Conservation (phyloP, 2,329 filamentous ascomycete species). For the Aspergillus transmontanensis region DNA sequence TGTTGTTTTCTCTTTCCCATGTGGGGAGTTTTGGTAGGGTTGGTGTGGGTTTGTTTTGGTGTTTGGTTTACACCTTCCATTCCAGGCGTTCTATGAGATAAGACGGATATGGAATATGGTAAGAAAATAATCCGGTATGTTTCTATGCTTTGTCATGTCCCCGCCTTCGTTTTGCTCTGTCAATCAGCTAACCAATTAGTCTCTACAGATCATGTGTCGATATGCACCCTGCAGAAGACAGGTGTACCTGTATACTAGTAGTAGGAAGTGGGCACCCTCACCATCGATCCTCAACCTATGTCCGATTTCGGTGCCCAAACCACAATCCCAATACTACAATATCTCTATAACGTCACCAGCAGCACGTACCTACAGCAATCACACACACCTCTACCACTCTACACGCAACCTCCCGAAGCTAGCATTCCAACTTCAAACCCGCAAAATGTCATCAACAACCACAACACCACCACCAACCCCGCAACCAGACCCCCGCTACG, state of each 20-base stretch:
- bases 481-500: conserved; percentile 28
- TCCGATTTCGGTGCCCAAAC: neutral
- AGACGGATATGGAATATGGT: neutral
- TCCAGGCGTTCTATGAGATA: neutral
- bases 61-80: neutral
- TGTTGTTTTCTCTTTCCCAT: neutral
- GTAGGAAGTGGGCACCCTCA: neutral
- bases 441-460: neutral
- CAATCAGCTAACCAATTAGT: neutral
- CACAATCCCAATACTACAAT: neutral
- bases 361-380: neutral
- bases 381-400: neutral
- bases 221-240: neutral
- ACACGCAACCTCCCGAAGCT: neutral
- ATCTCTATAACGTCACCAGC: neutral
- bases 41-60: neutral
- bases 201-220: neutral
- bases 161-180: neutral
- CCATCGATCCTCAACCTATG: neutral
- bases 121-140: neutral
- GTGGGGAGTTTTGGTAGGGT: neutral
- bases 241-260: neutral
- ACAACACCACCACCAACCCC: conserved; percentile 1
- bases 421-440: neutral
- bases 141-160: neutral